phyloP scores from a whole-genome alignment of 2,329 filamentous ascomycete species.

The Rhinocladiella similis region DNA sequence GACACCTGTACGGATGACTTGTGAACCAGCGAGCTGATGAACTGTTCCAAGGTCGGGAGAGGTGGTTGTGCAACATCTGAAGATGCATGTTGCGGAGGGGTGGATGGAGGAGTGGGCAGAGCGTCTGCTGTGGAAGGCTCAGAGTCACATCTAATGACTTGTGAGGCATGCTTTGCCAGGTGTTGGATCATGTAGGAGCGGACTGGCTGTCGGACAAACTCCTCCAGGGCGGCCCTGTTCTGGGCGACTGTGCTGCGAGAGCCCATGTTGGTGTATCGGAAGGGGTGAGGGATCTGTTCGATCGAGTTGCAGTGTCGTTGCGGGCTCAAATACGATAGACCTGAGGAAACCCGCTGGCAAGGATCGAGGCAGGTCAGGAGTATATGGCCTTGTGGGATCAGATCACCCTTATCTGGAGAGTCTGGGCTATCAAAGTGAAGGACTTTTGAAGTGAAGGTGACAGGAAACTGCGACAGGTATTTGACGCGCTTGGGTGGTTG shows the following conservation, averaged over 20 bases:
- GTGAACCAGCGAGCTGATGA: conserved; percentile 88
- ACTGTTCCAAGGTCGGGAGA: conserved; percentile 80
- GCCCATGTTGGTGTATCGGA: conserved; percentile 20
- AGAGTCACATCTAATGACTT: conserved; percentile 51
- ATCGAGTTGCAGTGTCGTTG: background rate
- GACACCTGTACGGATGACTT: conserved; percentile 96
- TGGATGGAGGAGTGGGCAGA: conserved; percentile 60
- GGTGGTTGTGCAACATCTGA: conserved; percentile 39
- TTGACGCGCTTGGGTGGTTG: conserved; percentile 19
- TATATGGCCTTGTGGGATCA: conserved; percentile 13
- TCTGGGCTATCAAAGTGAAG: conserved; percentile 8
- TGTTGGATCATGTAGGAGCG: conserved; percentile 50
- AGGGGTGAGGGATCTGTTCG: background rate
- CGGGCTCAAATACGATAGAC: background rate
- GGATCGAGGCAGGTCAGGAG: conserved; percentile 14
- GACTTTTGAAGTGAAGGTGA: conserved; percentile 18
- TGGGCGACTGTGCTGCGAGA: conserved; percentile 25
- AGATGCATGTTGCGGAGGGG: conserved; percentile 53
- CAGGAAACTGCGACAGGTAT: conserved; percentile 21
- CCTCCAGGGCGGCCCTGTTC: conserved; percentile 47
- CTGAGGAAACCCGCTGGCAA: background rate
- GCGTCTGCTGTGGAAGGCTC: conserved; percentile 48
- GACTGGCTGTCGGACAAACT: conserved; percentile 50
- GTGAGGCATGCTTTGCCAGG: conserved; percentile 46
- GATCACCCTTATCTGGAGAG: conserved; percentile 2